phyloP scores from a whole-genome alignment of 176 grass and related monocot species.

The Musa itinerans region DNA sequence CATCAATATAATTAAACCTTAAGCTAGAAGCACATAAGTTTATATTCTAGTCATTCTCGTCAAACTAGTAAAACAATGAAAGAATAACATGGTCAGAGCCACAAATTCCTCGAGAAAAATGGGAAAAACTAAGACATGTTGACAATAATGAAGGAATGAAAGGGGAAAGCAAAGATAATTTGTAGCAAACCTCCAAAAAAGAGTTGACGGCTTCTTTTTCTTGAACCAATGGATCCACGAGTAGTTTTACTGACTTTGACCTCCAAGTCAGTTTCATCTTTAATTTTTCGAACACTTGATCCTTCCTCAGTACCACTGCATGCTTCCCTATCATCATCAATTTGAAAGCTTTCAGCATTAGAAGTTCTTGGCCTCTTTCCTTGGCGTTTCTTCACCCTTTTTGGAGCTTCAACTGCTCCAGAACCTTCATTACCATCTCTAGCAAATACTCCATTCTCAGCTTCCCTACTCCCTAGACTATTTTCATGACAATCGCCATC shows the following conservation, averaged over 20 bases:
- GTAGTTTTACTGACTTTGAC: constrained; percentile 40
- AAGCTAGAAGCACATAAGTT: neutral
- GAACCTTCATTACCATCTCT: constrained; percentile 44
- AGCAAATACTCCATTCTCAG: constrained; percentile 57
- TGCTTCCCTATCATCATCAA: constrained; percentile 88
- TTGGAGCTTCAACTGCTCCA: constrained; percentile 37
- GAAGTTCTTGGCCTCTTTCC: constrained; percentile 46
- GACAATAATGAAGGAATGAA: constrained; percentile 22
- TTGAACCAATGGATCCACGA: constrained; percentile 52
- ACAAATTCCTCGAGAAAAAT: neutral
- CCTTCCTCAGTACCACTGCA: constrained; percentile 98
- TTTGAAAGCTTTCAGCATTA: constrained; percentile 26
- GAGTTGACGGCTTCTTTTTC: constrained; percentile 71
- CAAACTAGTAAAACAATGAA: neutral
- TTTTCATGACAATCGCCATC: constrained; percentile 63
- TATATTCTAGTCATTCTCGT: neutral
- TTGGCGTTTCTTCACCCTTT: constrained; percentile 48
- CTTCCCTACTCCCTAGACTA: constrained; percentile 85
- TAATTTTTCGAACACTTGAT: constrained; percentile 41
- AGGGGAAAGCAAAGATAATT: constrained; percentile 11
- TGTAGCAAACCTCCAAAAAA: constrained; percentile 60
- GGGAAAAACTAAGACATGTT: neutral
- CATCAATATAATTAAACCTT: neutral
- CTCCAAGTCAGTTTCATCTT: constrained; percentile 44
- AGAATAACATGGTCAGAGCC: neutral